Conservation (phyloP, 257 asterid genomes). For the Nicotiana tomentosiformis region DNA sequence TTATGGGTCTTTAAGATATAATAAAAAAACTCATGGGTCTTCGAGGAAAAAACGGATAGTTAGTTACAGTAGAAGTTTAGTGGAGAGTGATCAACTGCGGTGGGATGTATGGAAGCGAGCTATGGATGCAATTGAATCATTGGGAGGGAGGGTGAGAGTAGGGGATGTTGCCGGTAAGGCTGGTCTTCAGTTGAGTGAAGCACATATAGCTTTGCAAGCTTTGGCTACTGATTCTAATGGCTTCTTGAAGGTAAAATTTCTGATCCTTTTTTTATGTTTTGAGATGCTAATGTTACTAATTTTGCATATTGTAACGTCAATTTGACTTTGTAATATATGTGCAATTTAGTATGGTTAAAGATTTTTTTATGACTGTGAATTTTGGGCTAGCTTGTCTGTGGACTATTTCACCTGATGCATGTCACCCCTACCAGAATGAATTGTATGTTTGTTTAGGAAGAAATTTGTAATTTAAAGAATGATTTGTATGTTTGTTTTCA, state of each 20-base stretch:
- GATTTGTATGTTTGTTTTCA: too few relatives aligned
- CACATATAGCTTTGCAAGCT: constrained; percentile 89
- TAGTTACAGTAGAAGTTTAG: background rate
- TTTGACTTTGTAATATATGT: too few relatives aligned
- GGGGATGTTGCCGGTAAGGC: constrained; percentile 94
- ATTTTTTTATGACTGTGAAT: too few relatives aligned
- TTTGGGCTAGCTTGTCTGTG: too few relatives aligned
- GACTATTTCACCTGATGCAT: too few relatives aligned
- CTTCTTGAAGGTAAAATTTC: constrained; percentile 59
- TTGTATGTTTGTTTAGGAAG: background rate
- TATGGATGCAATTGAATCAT: constrained; percentile 74
- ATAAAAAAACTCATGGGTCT: background rate
- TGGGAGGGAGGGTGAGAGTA: constrained; percentile 71
- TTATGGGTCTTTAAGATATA: background rate
- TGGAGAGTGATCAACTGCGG: constrained; percentile 82
- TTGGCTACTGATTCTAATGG: constrained; percentile 88
- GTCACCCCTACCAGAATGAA: too few relatives aligned
- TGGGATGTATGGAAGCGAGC: constrained; percentile 68
- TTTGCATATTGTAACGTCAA: background rate
- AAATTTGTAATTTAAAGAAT: background rate
- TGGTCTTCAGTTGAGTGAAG: constrained; percentile 74
- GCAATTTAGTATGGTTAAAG: too few relatives aligned
- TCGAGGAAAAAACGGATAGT: background rate
- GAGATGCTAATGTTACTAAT: background rate
- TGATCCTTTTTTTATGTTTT: background rate